Conservation (phyloP, 441 rosid genomes). For the Capsella rubella region DNA sequence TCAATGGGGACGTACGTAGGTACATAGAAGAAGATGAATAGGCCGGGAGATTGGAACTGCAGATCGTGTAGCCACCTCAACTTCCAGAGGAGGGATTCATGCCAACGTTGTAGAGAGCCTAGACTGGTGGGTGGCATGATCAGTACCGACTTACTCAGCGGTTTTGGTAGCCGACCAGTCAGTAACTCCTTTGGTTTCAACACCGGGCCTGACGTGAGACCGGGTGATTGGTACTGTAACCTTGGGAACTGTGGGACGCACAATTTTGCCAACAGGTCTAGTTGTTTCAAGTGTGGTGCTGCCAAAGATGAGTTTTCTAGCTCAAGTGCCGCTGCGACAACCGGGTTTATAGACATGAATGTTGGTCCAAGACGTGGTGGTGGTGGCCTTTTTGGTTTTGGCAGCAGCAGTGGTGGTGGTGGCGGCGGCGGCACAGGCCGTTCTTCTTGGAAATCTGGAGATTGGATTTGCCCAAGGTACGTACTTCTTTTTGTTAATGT, state of each 20-base stretch:
- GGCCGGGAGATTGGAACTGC: conserved; percentile 98
- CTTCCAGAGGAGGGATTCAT: conserved; percentile 85
- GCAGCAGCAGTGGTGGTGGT: conserved; percentile 45
- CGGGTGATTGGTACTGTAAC: conserved; percentile 93
- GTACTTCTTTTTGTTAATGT: neutral
- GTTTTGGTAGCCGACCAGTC: conserved; percentile 50
- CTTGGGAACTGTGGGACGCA: conserved; percentile 81
- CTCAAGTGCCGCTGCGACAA: neutral
- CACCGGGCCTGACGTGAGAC: conserved; percentile 88
- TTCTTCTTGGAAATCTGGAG: conserved; percentile 90
- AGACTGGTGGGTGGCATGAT: conserved; percentile 43
- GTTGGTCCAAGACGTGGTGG: conserved; percentile 57
- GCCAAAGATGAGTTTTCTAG: conserved; percentile 67
- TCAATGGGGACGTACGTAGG: neutral
- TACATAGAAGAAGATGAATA: conserved; percentile 60
- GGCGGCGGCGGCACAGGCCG: conserved; percentile 55
- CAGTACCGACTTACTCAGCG: conserved; percentile 42
- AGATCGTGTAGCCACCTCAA: conserved; percentile 83
- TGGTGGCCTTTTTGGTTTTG: conserved; percentile 52
- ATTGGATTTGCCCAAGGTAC: conserved; percentile 93
- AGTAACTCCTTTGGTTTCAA: conserved; percentile 55
- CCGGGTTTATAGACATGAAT: conserved; percentile 46
- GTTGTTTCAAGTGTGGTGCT: conserved; percentile 85
- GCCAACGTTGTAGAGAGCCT: conserved; percentile 84
- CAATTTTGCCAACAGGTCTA: conserved; percentile 87